Evolutionary conservation across 495 filamentous ascomycete genomes (phyloP).

Genomic region (Hypoxylon trugodes): DNA sequence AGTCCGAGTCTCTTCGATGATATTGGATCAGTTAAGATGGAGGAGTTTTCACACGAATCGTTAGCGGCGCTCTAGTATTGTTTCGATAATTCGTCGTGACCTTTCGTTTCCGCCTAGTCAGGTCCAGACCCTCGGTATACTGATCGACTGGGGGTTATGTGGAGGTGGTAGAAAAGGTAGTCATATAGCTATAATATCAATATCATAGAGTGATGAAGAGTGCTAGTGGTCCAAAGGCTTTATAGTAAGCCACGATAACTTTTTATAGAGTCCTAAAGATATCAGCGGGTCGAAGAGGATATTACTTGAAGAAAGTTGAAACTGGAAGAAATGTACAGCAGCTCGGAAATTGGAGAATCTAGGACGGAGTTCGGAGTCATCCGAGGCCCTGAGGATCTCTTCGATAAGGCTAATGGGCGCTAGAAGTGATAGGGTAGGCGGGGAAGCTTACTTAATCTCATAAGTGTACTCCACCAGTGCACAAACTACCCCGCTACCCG

Average conservation of each 20-base stretch:
- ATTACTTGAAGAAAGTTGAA: too few species aligned
- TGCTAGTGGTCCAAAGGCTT: neutral
- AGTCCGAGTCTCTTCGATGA: too few species aligned
- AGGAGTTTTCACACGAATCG: neutral
- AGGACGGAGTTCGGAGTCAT: slow-evolving; percentile 23
- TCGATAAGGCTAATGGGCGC: slow-evolving; percentile 20
- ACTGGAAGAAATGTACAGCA: too few species aligned
- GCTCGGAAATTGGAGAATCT: neutral
- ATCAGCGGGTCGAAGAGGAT: slow-evolving; percentile 13
- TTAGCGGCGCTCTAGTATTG: neutral
- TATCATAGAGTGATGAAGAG: neutral
- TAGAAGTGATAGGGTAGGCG: neutral
- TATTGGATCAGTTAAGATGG: neutral
- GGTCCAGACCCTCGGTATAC: slow-evolving; percentile 14
- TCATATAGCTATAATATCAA: neutral
- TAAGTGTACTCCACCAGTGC: too few species aligned
- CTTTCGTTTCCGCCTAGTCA: slow-evolving; percentile 4
- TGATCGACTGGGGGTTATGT: slow-evolving; percentile 7
- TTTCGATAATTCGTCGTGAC: too few species aligned
- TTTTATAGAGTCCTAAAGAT: too few species aligned
- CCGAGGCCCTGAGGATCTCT: slow-evolving; percentile 13
- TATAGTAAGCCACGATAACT: neutral
- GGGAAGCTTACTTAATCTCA: neutral
- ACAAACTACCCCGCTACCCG: slow-evolving; percentile 15
- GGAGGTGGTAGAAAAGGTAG: slow-evolving; percentile 3